Evolutionary conservation across 192 early-diverging fungal genomes (phyloP), one percentile per base, ranked within the genome.

Genomic region (Bifiguratus adelaidae): DNA sequence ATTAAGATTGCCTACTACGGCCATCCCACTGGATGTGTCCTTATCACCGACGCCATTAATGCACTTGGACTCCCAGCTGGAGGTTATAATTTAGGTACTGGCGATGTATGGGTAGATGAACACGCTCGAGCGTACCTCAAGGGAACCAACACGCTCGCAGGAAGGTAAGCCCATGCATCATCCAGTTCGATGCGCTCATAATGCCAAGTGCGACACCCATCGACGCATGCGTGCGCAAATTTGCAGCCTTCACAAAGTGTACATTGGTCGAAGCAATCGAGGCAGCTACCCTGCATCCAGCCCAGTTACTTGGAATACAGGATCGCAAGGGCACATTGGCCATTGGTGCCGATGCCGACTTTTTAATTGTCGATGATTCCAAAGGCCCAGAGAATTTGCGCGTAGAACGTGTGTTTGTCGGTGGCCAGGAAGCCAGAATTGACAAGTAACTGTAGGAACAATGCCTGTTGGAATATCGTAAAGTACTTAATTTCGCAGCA

Each of bases 11-110:
- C 82, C 9, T 90, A 90, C 52, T 74, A 82, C 43, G 76, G 83
- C 2, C 85, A 90, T 44, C 85, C 88, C 2, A 56, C 60, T 29
- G 85, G 88, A 15, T 78, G 73, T 12, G 72, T 89, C 49, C 66
- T 91, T 15, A 82, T 91, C 13, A 88, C 88, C 1, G 85, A 91
- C 50, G 85, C 85, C 24, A 77, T 91, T 68, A 73, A 79, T 3
- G 88, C 86, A 12, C 74, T 74, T 60, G 81, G 82, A 13, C 60
- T 91, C 22, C 73, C 82, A 13, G 63, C 70, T 18, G 85, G 83
- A 19, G 50, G 53, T 15, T 88, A 88, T 60, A 75, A 70, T 21
- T 65, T 88, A 3, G 62, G 62, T 21, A 56, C 56, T 20, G 30
- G 44, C 13, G 56, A 58, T 27, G 30, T 65, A 0, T 43, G 51